phyloP scores from a whole-genome alignment of 768 basidiomycete species.

The Artomyces pyxidatus region DNA sequence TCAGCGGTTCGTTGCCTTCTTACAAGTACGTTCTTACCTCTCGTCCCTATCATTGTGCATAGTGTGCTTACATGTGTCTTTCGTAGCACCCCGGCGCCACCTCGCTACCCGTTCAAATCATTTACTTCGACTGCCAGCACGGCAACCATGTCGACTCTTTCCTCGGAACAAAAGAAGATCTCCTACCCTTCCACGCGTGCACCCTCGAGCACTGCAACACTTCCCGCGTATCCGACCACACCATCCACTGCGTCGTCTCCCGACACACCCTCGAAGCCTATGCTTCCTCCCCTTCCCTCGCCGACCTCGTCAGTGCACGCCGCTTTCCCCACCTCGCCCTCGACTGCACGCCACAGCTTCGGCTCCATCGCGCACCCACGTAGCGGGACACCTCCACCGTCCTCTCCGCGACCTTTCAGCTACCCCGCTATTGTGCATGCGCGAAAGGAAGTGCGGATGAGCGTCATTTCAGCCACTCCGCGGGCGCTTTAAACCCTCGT shows the following conservation, averaged over 20 bases:
- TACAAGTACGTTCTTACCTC: neutral
- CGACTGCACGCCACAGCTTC: neutral
- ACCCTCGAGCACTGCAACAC: neutral
- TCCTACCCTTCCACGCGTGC: neutral
- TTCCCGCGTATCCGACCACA: neutral
- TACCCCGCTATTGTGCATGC: too few relatives aligned
- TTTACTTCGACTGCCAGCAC: neutral
- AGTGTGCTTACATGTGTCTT: neutral
- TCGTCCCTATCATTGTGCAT: neutral
- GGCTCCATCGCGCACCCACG: neutral
- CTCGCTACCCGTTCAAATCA: neutral
- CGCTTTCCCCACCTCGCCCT: too few relatives aligned
- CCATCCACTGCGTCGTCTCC: neutral
- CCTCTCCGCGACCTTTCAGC: too few relatives aligned
- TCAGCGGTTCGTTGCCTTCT: neutral
- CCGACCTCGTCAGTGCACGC: too few relatives aligned
- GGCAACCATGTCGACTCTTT: neutral
- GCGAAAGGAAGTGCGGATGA: too few relatives aligned
- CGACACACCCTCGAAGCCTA: neutral
- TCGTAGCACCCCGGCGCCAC: neutral
- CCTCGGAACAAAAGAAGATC: neutral
- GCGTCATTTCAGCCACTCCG: too few relatives aligned
- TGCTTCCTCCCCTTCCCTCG: too few relatives aligned
- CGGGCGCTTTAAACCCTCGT: too few relatives aligned
- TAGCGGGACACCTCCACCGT: neutral